Evolutionary conservation across 2,329 filamentous ascomycete species (phyloP), one percentile per base, ranked within the genome.

Genomic region (Didymella pinodella): DNA sequence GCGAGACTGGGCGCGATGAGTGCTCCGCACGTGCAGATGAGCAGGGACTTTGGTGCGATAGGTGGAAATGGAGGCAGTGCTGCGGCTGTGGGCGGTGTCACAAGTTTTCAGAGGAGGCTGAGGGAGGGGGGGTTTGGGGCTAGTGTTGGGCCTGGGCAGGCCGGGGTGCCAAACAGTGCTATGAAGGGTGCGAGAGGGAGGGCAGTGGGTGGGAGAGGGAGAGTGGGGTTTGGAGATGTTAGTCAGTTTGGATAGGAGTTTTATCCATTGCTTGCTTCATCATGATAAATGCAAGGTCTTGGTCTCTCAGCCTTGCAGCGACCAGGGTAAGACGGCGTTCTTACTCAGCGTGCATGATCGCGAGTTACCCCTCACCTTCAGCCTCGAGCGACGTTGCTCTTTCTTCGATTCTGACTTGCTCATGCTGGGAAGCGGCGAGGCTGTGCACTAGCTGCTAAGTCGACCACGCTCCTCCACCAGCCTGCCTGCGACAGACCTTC

Each of bases 31-130:
- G 64, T 53, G 31, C 58, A 57, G n/a, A 57, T 49, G 18, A 26
- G 20, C 2, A 46, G 34, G 22, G 32, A 12, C 28, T 25, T 48
- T 40, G 48, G 49, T 28, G 29, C 46, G n/a, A 38, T 47, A 54
- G 48, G 58, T 11, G 64, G 64, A 3, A 25, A 25, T 2, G 65
- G 25, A 28, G 44, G 38, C 25, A 18, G 14, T 32, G 46, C 38
- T 14, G 43, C 46, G 28, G 45, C 48, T 18, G 50, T 48, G 58
- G 44, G 59, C 14, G 63, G 65, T 2, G 66, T 77, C 11, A 76
- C 64, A 36, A 74, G 73, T 49, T 77, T 77, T 57, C 66, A 73
- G 57, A 52, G 66, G 31, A 72, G 69, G 43, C 49, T 78, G 54
- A 65, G 66, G 49, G 67, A 72, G 11, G 66, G 72, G 11, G 75